phyloP scores from a whole-genome alignment of 1,139 yeast genomes.

The Pneumocystis murina region DNA sequence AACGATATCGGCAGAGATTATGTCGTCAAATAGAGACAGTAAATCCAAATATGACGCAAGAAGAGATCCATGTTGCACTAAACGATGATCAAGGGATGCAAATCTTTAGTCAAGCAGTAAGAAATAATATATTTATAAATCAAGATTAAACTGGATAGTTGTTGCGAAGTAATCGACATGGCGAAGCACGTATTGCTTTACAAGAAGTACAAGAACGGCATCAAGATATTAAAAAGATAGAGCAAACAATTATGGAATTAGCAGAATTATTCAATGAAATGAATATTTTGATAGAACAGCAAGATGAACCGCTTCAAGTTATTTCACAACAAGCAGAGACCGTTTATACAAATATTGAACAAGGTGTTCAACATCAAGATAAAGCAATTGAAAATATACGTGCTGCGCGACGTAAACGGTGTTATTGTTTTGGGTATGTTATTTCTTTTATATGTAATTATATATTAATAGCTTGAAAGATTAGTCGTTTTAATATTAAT shows the following conservation, averaged over 20 bases:
- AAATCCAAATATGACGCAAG: slow-evolving; percentile 82
- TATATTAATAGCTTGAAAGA: not conserved
- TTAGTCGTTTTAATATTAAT: not conserved
- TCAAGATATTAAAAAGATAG: slow-evolving; percentile 86
- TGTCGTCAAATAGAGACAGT: slow-evolving; percentile 86
- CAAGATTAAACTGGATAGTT: slow-evolving; percentile 1
- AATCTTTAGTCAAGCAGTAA: slow-evolving; percentile 80
- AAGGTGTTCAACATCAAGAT: slow-evolving; percentile 87
- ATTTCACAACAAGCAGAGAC: slow-evolving; percentile 65
- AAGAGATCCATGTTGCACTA: slow-evolving; percentile 67
- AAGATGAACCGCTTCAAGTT: slow-evolving; percentile 74
- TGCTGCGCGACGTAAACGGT: slow-evolving; percentile 81
- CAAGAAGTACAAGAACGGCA: slow-evolving; percentile 95
- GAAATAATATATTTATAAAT: not conserved
- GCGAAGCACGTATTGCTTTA: slow-evolving; percentile 90
- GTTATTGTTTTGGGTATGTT: slow-evolving; percentile 66
- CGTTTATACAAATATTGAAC: slow-evolving; percentile 84
- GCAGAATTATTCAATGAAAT: slow-evolving; percentile 89
- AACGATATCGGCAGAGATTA: slow-evolving; percentile 73
- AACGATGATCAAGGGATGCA: slow-evolving; percentile 79
- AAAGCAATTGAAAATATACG: slow-evolving; percentile 81
- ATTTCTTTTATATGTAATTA: not conserved
- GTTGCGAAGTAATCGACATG: slow-evolving; percentile 81
- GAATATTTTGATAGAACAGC: slow-evolving; percentile 94
- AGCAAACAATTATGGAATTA: slow-evolving; percentile 88